These are phyloP conservation scores for Mortierella sp. DNA, from an alignment of 371 early-diverging fungal species.

Conservation along the genomic window DNA sequence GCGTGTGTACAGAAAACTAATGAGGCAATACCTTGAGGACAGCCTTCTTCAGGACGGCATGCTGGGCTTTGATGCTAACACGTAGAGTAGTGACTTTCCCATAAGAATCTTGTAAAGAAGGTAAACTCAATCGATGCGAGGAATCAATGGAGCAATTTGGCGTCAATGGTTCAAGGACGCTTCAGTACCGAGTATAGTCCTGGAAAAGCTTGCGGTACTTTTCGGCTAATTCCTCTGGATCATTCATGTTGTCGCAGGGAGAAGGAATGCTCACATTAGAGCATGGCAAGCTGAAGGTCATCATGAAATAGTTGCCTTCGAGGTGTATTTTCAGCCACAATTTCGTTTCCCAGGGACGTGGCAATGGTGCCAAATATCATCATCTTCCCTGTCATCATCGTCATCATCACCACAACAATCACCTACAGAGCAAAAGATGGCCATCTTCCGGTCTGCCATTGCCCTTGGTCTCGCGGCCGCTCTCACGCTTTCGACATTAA, in stretches of 20 bases:
- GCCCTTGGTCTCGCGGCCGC: slow-evolving; percentile 29
- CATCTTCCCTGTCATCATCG: too few relatives aligned
- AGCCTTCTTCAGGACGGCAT: slow-evolving; percentile 70
- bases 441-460: slow-evolving; percentile 40
- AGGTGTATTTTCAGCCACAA: too few relatives aligned
- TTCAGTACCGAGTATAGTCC: slow-evolving; percentile 66
- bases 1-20: background rate
- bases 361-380: too few relatives aligned
- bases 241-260: slow-evolving; percentile 21
- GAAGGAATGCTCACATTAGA: too few relatives aligned
- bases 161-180: background rate
- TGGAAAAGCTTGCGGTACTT: slow-evolving; percentile 69
- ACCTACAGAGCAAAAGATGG: slow-evolving; percentile 2
- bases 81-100: background rate
- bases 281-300: too few relatives aligned
- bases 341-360: too few relatives aligned
- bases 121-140: too few relatives aligned
- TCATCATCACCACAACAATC: too few relatives aligned
- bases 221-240: slow-evolving; percentile 68
- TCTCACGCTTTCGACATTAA: background rate
- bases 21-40: slow-evolving; percentile 61
- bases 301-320: too few relatives aligned
- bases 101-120: too few relatives aligned
- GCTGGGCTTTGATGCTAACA: slow-evolving; percentile 69
- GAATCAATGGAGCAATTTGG: too few relatives aligned